phyloP scores from a whole-genome alignment of 1,139 yeast genomes.

The Torulaspora globosa region DNA sequence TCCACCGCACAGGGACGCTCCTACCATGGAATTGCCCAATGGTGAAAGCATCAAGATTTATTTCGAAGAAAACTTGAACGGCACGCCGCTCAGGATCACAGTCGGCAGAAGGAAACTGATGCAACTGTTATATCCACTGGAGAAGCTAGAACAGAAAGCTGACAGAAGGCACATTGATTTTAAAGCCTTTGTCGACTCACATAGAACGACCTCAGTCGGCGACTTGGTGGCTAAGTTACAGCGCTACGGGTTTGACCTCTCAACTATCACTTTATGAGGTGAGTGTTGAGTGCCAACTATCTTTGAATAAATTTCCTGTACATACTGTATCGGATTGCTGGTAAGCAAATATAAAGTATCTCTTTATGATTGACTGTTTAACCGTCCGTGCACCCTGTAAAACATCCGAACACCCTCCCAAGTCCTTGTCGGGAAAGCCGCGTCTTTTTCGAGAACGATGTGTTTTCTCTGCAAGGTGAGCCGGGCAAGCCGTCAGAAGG shows the following conservation, averaged over 20 bases:
- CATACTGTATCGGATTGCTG: neutral
- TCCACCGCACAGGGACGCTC: slow-evolving; percentile 36
- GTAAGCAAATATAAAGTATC: neutral
- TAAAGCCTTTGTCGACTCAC: slow-evolving; percentile 43
- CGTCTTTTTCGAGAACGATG: neutral
- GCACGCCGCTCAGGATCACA: slow-evolving; percentile 46
- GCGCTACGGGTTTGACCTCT: slow-evolving; percentile 41
- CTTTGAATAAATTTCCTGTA: neutral
- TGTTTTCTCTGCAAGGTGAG: too few species aligned
- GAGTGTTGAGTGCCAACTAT: too few species aligned
- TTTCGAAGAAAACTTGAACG: slow-evolving; percentile 46
- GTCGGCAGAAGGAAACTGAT: slow-evolving; percentile 65
- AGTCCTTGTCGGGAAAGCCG: neutral
- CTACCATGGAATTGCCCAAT: slow-evolving; percentile 33
- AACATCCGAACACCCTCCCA: slow-evolving; percentile 3
- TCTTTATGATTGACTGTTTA: slow-evolving; percentile 7
- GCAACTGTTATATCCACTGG: slow-evolving; percentile 50
- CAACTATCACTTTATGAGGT: slow-evolving; percentile 29
- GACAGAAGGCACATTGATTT: slow-evolving; percentile 44
- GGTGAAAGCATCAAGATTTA: slow-evolving; percentile 46
- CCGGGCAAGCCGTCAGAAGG: too few species aligned
- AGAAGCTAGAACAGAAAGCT: slow-evolving; percentile 45
- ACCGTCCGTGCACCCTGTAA: slow-evolving; percentile 4
- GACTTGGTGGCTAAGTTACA: slow-evolving; percentile 39
- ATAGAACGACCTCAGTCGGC: slow-evolving; percentile 37